Base-by-base conservation (phyloP, 2,329 filamentous ascomycete species). In the Graphilbum fragrans region DNA sequence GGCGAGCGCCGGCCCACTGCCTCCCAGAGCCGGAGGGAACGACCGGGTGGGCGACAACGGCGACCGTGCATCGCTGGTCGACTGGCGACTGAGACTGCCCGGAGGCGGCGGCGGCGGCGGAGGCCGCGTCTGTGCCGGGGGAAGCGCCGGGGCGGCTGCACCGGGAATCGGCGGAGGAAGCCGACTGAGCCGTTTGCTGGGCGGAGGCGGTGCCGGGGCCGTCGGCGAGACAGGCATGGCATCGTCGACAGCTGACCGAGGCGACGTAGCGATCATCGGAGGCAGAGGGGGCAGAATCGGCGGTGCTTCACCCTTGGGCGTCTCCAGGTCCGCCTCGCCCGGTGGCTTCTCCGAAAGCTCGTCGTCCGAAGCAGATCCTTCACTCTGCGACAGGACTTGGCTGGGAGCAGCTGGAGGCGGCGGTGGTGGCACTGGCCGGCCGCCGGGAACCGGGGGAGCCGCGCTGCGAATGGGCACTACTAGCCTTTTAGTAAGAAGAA, bases 291-390 rank as follows among this genome's bases (percentile, higher is more conserved):
- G 65, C 38, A 65, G 65, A 19, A 60, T 60, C 41, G 62, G 58
- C 23, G 61, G 59, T 40, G 58, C 58, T 39, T 62, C 59, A 17
- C 55, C 56, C 32, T 56, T 55, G 23, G 62, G 55, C 19, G 61
- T 62, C 29, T 66, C 61, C 18, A 69, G 41, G 53, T 61, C 51
- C 53, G 61, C 51, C 49, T 69, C 59, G 39, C 66, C 60, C 49
- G 61, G 58, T 52, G 70, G 55, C 53, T 61, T 60, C 41, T 67
- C 65, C 10, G 82, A 86, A 52, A 87, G 65, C 58, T 95, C 90
- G 57, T 95, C 88, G 52, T 93, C 88, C 35, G 88, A 92, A 56
- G 83, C 85, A 2, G 86, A 93, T 23, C 86, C 87, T 46, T 82
- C 72, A 44, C 79, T 86, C 36, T 78, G 79, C 33, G 84, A 84